These are phyloP conservation scores for Phytophthora sp. DNA, from an alignment of 352 stramenopile species.

Conservation along the genomic window DNA sequence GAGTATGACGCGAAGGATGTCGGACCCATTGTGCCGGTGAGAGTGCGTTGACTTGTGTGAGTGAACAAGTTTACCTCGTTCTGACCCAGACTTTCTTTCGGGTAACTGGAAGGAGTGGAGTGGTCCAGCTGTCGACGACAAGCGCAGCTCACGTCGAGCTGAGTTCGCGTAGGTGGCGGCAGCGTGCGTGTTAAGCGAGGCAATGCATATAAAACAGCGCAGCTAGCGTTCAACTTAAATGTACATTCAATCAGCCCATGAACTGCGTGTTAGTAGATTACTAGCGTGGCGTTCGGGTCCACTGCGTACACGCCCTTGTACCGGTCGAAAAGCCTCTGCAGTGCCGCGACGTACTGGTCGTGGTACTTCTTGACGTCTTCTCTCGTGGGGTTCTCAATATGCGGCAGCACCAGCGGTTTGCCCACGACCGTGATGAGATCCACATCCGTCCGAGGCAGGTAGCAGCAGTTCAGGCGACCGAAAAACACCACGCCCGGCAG, in stretches of 20 bases:
- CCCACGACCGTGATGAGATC: constrained; percentile 90
- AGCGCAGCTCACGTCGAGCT: constrained; percentile 7
- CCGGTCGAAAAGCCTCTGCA: constrained; percentile 87
- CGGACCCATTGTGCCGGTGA: constrained; percentile 44
- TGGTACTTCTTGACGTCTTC: constrained; percentile 93
- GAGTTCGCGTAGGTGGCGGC: constrained; percentile 4
- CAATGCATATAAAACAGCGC: neutral
- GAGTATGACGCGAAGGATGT: constrained; percentile 16
- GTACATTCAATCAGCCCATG: constrained; percentile 22
- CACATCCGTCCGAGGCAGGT: constrained; percentile 75
- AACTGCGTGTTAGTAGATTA: constrained; percentile 49
- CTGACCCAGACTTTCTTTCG: neutral
- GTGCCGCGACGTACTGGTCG: constrained; percentile 77
- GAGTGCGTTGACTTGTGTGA: neutral
- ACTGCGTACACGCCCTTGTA: constrained; percentile 83
- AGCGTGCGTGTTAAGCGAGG: neutral
- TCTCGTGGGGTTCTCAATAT: constrained; percentile 83
- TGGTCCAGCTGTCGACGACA: constrained; percentile 54
- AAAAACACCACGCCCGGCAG: constrained; percentile 81
- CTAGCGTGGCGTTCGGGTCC: constrained; percentile 58
- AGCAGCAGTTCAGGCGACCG: constrained; percentile 72
- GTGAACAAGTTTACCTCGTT: no score
- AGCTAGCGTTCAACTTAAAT: no score
- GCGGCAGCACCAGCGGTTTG: constrained; percentile 79
- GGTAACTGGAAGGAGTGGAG: constrained; percentile 58